Evolutionary conservation across 345 rosid species (phyloP), one percentile per base, ranked within the genome.

Genomic region (Ceriops decandra): DNA sequence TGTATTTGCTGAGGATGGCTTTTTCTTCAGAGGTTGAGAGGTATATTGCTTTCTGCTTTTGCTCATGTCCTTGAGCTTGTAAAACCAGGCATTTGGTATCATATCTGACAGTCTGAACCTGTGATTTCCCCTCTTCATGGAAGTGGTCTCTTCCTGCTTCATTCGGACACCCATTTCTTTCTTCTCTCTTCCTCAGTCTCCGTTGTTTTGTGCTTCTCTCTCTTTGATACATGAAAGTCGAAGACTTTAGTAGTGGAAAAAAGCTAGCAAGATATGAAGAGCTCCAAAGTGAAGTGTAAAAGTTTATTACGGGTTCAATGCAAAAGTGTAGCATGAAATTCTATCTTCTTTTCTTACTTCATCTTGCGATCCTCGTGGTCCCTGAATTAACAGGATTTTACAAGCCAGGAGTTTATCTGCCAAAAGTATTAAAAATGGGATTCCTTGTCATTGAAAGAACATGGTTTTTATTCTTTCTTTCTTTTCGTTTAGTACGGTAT

Each of bases 291-390:
- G 5, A 30, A 21, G 26, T 54, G 27, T 22, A 62, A 54, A 24
- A 54, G 15, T 60, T 8, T 30, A 21, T 32, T 46, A 33, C 16
- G 60, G 22, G 49, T 64, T 67, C 67, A 46, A 46, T 28, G 15
- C 1, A 62, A 69, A 72, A 57, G 62, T 60, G 38, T 2, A 64
- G 75, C 77, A 69, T 53, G 64, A 57, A 70, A 70, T 36, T 31
- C 33, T 31, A 31, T 31, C 33, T 5, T 31, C 6, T 4, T 31
- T 31, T 31, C 33, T 5, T 42, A 42, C 49, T 11, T 2, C 13
- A 38, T 4, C 49, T 42, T 42, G 17, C 17, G 19, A 42, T 42
- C 49, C 49, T 2, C 1, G 49, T 42, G 49, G 49, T 13, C 49
- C 49, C 4, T 3, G 49, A 11, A 42, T 42, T 42, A 42, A 19